Conservation (phyloP, 345 rosid genomes). For the Populus euphratica region DNA sequence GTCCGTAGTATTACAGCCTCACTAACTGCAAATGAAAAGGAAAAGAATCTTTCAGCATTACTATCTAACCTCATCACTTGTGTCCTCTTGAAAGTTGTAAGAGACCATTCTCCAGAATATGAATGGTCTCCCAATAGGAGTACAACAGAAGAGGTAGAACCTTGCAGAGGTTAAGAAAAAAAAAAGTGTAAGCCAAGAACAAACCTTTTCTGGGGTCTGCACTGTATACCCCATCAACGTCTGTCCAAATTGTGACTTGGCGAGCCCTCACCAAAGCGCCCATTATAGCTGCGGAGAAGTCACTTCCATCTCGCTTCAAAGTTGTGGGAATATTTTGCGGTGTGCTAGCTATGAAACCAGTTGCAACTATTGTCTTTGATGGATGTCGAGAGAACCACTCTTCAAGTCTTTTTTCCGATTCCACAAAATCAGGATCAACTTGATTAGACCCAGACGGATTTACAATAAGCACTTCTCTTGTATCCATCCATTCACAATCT, state of each 20-base stretch:
- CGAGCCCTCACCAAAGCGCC: slow-evolving; percentile 80
- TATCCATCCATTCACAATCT: slow-evolving; percentile 95
- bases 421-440: slow-evolving; percentile 88
- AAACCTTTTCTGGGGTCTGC: slow-evolving; percentile 98
- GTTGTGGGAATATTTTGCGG: slow-evolving; percentile 93
- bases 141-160: background rate
- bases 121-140: background rate
- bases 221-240: slow-evolving; percentile 96
- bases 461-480: slow-evolving; percentile 90
- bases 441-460: slow-evolving; percentile 85
- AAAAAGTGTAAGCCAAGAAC: background rate
- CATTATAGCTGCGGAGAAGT: slow-evolving; percentile 96
- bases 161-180: background rate
- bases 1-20: slow-evolving; percentile 88
- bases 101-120: background rate
- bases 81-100: slow-evolving; percentile 2
- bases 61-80: slow-evolving; percentile 8
- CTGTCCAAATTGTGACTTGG: slow-evolving; percentile 97
- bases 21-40: slow-evolving; percentile 53
- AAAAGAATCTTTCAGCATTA: slow-evolving; percentile 12
- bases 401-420: slow-evolving; percentile 70
- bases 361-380: slow-evolving; percentile 66
- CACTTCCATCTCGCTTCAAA: slow-evolving; percentile 98
- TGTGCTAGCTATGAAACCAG: slow-evolving; percentile 99
- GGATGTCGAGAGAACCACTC: slow-evolving; percentile 74